Evolutionary conservation across 192 early-diverging fungal genomes (phyloP).

Genomic region (Umbelopsis isabellina): DNA sequence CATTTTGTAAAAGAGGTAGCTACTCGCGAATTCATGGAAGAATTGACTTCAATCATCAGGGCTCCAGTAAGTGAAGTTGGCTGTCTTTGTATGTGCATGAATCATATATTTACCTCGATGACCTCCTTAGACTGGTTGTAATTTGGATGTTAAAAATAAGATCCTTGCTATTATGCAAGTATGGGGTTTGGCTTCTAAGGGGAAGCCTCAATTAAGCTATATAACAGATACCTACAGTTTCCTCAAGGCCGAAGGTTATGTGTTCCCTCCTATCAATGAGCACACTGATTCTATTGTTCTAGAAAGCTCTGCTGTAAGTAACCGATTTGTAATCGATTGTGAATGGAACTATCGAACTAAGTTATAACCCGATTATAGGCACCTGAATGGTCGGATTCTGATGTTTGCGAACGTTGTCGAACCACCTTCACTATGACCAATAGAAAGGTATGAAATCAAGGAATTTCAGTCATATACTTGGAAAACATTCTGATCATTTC

Average conservation of each 20-base stretch:
- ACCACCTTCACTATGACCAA: constrained; percentile 92
- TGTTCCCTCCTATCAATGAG: constrained; percentile 74
- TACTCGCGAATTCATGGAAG: constrained; percentile 88
- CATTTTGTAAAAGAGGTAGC: constrained; percentile 88
- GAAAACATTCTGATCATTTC: neutral
- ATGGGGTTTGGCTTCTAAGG: constrained; percentile 85
- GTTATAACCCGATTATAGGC: constrained; percentile 53
- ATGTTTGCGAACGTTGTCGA: constrained; percentile 93
- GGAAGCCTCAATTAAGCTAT: constrained; percentile 79
- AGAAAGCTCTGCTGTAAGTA: constrained; percentile 82
- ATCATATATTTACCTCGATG: neutral
- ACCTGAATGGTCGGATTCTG: constrained; percentile 95
- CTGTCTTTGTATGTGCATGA: neutral
- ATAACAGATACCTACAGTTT: constrained; percentile 79
- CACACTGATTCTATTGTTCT: constrained; percentile 68
- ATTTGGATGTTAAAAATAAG: constrained; percentile 78
- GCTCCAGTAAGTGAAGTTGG: constrained; percentile 49
- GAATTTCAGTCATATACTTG: neutral
- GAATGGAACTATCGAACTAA: neutral
- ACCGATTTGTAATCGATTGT: neutral
- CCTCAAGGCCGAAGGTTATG: constrained; percentile 77
- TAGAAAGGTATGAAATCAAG: constrained; percentile 64
- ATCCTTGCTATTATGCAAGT: constrained; percentile 82
- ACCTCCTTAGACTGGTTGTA: constrained; percentile 52
- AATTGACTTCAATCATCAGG: constrained; percentile 66